These are phyloP conservation scores for Rosa rugosa DNA, from an alignment of 306 rosid species.

Conservation along the genomic window DNA sequence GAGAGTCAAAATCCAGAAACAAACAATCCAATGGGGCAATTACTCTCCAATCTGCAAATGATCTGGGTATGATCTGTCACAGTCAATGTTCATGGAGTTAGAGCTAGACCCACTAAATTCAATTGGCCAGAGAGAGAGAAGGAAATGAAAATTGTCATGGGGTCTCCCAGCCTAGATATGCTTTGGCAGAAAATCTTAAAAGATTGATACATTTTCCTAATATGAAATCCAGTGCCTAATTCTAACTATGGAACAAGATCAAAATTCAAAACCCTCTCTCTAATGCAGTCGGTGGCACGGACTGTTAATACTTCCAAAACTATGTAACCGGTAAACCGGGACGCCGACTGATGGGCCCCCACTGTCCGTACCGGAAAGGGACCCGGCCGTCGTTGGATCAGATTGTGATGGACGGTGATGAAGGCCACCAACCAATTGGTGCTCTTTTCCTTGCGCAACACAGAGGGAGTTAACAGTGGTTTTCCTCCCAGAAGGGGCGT, in stretches of 20 bases:
- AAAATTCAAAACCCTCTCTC: background rate
- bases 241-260: background rate
- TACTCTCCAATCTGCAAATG: background rate
- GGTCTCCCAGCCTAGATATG: background rate
- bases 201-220: background rate
- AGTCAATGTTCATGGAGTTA: background rate
- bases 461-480: conserved; percentile 2
- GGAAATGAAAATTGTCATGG: background rate
- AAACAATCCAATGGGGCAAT: background rate
- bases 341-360: background rate
- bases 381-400: background rate
- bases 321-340: background rate
- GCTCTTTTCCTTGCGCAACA: background rate
- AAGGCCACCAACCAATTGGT: background rate
- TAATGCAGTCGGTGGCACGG: conserved; percentile 5
- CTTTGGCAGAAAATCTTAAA: background rate
- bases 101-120: background rate
- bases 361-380: background rate
- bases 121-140: background rate
- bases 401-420: background rate
- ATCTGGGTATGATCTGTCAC: conserved; percentile 9
- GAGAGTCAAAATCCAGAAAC: background rate
- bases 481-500: background rate
- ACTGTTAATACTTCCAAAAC: conserved; percentile 5
- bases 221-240: background rate